Evolutionary conservation across 306 rosid genomes (phyloP), one percentile per base, ranked within the genome.

Genomic region (Corylus avellana): DNA sequence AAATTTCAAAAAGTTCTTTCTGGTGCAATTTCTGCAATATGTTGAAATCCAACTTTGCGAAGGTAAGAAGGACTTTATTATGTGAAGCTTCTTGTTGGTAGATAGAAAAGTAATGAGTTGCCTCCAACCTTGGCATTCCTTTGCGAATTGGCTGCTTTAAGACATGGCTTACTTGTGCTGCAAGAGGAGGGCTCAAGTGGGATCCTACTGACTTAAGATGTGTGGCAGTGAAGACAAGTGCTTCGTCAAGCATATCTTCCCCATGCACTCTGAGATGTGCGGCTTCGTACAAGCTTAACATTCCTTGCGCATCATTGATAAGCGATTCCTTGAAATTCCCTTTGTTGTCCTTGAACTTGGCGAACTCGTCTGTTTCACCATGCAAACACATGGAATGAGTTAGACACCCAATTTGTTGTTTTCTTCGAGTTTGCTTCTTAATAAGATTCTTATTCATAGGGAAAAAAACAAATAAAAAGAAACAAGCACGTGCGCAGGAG

Each of bases 21-120:
- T 75, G 83, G 63, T 89, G 89, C 2, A 84, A 11, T 25, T 79
- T 76, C 7, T 91, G 91, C 5, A 91, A 46, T 7, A 70, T 8
- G 57, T 86, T 88, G 79, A 87, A 86, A 35, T 86, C 87, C 4
- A 54, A 8, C 35, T 67, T 77, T 20, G 84, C 88, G 53, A 81
- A 84, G 18, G 29, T 35, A 7, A 81, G 80, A 0, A 84, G 13
- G n/a, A 49, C 37, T 4, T 78, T 4, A 2, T 67, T 6, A 4
- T 39, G 77, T 1, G 81, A 64, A 53, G 61, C 46, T 20, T 81
- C 70, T n/a, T 61, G 56, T 25, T 64, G 39, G 69, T 79, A 73
- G 1, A 76, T 11, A 35, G 76, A 11, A 14, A 83, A 53, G 78
- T 69, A 47, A 12, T 20, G 14, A 39, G 72, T 75, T 11, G 69